Base-by-base conservation (phyloP, 106 monocot species). In the Vanilla planifolia region DNA sequence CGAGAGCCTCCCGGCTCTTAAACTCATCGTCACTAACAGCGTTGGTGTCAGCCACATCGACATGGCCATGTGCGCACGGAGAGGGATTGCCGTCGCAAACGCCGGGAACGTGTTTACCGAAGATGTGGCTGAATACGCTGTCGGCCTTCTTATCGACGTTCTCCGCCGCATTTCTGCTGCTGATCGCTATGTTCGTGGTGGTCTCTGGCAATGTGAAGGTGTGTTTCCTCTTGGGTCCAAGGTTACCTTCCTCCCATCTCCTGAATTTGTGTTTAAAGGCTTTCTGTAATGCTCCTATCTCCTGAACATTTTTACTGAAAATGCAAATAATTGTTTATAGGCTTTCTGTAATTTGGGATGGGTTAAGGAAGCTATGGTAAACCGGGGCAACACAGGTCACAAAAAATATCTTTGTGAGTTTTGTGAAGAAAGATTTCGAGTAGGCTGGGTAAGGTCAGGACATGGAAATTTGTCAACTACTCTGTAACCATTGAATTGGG, bases 131-230 rank as follows among this genome's bases (percentile, higher is more conserved):
- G 77, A 77, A 34, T 66, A 52, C 20, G 71, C 77, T 6, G 66
- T 77, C 3, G 77, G 77, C 17, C 43, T 71, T 9, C 20, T 71
- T 23, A 71, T 77, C 5, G 71, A 77, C 33, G 66, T 71, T 14
- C 61, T 77, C 21, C 71, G 77, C 15, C 13, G 61, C 17, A 37
- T 77, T 1, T 77, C 77, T 0, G 71, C 71, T 2, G 51, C 43
- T 11, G 61, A 77, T 28, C 66, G 60, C 9, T 70, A 47, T 11
- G 61, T 71, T 17, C 61, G 77, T 1, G 2, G 16, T 0, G 64
- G 77, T 9, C 60, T 61, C 2, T 71, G 77, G 77, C 61, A 44
- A 7, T 2, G 16, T 11, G 0, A 29, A 4, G 59, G 65, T 0
- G 24, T 46, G 3, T 67, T 8, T 42, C 66, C 61, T 36, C 71